Percentiles rank a stretch among this genome's conserved stretches.
Conservation (phyloP, 73 alveolate species). For the Effrenium voratum region DNA sequence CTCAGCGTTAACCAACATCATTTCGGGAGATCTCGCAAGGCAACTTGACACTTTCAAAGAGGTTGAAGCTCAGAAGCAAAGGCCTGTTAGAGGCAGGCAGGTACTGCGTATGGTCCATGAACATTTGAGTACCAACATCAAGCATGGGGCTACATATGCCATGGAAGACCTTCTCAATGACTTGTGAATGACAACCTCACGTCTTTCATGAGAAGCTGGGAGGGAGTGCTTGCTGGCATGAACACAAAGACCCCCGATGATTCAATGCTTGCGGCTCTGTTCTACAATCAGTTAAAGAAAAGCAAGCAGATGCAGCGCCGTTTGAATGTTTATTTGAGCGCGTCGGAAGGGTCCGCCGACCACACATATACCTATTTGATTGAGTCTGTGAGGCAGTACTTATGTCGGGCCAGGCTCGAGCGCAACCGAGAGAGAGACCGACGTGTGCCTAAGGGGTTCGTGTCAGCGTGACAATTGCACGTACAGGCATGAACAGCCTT, state of each 20-base stretch:
- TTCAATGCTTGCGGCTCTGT: too few species aligned
- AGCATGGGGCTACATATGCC: neutral
- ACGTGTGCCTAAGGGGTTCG: too few species aligned
- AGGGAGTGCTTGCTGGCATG: neutral
- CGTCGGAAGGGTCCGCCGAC: too few species aligned
- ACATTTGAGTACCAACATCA: neutral
- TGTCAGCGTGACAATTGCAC: too few species aligned
- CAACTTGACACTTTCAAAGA: neutral
- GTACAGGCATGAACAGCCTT: too few species aligned
- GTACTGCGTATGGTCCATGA: neutral
- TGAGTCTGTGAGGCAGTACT: too few species aligned
- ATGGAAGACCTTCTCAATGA: neutral
- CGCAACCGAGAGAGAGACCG: too few species aligned
- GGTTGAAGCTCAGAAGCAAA: neutral
- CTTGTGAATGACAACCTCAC: neutral
- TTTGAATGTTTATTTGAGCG: too few species aligned
- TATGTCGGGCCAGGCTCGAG: too few species aligned
- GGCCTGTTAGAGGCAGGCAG: neutral
- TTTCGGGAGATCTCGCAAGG: neutral
- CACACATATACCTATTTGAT: too few species aligned
- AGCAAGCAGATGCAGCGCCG: too few species aligned
- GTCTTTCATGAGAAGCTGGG: neutral
- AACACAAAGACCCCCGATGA: neutral
- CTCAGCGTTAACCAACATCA: neutral
- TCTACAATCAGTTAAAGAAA: too few species aligned